Base-by-base conservation (phyloP, 495 filamentous ascomycete genomes). In the Penicillium canariense region DNA sequence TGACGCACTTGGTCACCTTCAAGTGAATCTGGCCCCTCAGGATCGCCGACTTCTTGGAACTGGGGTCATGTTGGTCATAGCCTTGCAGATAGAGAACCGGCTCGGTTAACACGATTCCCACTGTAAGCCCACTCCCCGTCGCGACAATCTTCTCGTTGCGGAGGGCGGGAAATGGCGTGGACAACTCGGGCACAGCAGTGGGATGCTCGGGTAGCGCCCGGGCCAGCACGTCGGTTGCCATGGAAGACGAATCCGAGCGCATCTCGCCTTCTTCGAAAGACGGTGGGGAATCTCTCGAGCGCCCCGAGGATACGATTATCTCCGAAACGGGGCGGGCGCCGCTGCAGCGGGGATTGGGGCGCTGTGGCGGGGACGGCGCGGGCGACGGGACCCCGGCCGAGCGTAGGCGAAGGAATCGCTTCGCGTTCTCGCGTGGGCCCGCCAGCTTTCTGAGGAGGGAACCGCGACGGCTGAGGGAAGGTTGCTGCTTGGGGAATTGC, bases 71-170 rank as follows among this genome's bases (percentile, higher is more conserved):
- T 42, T 93, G 90, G 61, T 97, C 93, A 63, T 96, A 95, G 0
- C 94, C 93, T 42, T 90, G 88, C 27, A 97, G 78, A 67, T 89
- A 98, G 2, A 98, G 77, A 10, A 90, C 86, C 1, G 95, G 93
- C 65, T 97, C 95, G 8, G 91, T 91, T 20, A 98, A 73, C 14
- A 85, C 75, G 26, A 93, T 87, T 1, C 82, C 87, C 47, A 88
- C 86, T 1, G 81, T 71, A 9, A 93, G 73, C 10, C 88, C 88
- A 68, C 84, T 88, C 38, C 86, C 88, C 23, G 85, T 83, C 6
- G 86, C 86, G 5, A 93, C 81, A 0, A 86, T 85, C 63, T 88
- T 90, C 50, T 86, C 83, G 49, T 80, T 76, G 46, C 62, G 71
- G 23, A 77, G 51, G 3, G 66, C 50, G 7, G 72, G 67, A 42